Conservation (phyloP, 179 eudicot species). For the Spinacia oleracea region DNA sequence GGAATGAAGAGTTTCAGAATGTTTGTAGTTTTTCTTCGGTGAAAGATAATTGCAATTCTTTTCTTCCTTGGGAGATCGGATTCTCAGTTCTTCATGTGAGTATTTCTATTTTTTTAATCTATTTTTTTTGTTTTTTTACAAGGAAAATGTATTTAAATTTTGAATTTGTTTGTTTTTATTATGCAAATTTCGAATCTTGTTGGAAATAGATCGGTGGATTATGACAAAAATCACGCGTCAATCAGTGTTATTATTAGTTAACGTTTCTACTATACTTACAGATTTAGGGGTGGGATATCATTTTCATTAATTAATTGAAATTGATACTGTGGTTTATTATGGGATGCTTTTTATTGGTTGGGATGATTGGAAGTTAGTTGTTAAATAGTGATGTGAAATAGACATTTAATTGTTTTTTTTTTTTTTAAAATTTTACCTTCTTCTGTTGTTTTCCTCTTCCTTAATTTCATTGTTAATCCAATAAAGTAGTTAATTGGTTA, state of each 20-base stretch:
- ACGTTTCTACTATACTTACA: no score
- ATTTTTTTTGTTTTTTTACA: not conserved
- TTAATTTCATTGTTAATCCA: not conserved
- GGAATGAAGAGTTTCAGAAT: constrained; percentile 72
- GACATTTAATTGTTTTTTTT: not conserved
- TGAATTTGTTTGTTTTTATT: not conserved
- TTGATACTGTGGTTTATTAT: not conserved
- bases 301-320: no score
- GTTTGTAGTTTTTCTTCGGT: constrained; percentile 50
- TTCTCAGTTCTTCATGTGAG: constrained; percentile 68
- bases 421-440: not conserved
- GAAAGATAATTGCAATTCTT: constrained; percentile 51
- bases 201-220: constrained; percentile 10
- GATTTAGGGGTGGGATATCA: no score
- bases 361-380: constrained; percentile 12
- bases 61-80: constrained; percentile 82
- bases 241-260: no score
- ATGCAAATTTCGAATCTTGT: not conserved
- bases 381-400: constrained; percentile 19
- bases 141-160: not conserved
- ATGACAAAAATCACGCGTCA: no score
- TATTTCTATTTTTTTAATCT: constrained; percentile 1
- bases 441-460: constrained; percentile 18
- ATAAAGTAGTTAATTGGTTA: no score
- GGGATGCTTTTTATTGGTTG: not conserved